phyloP scores from a whole-genome alignment of 1,139 yeast genomes.

The Lodderomyces parapsilosis region DNA sequence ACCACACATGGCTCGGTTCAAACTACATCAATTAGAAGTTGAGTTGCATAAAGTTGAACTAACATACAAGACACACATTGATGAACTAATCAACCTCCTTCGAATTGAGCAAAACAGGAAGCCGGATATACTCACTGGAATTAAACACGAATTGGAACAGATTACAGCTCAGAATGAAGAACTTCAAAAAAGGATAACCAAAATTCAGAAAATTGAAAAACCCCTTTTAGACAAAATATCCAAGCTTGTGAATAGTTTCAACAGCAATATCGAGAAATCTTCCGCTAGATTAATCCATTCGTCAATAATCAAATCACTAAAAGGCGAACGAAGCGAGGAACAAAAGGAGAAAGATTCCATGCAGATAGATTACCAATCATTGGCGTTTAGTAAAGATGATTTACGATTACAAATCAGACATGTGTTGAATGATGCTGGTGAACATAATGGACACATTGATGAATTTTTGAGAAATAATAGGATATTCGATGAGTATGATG shows the following conservation, averaged over 20 bases:
- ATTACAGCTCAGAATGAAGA: slow-evolving; percentile 19
- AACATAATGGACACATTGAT: slow-evolving; percentile 5
- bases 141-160: slow-evolving; percentile 19
- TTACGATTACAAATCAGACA: slow-evolving; percentile 16
- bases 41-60: slow-evolving; percentile 30
- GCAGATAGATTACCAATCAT: slow-evolving; percentile 19
- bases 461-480: slow-evolving; percentile 8
- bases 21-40: slow-evolving; percentile 21
- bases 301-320: background rate
- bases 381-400: slow-evolving; percentile 20
- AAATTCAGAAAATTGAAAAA: slow-evolving; percentile 30
- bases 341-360: slow-evolving; percentile 5
- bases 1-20: slow-evolving; percentile 9
- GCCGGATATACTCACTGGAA: slow-evolving; percentile 18
- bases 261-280: slow-evolving; percentile 15
- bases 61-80: slow-evolving; percentile 26
- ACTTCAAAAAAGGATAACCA: slow-evolving; percentile 23
- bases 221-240: slow-evolving; percentile 40
- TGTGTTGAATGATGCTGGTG: slow-evolving; percentile 19
- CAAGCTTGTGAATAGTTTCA: slow-evolving; percentile 25
- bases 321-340: slow-evolving; percentile 1
- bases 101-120: slow-evolving; percentile 10
- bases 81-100: slow-evolving; percentile 21
- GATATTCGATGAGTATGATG: slow-evolving; percentile 18
- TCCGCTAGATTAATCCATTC: slow-evolving; percentile 10